Evolutionary conservation across 768 basidiomycete genomes (phyloP).

Genomic region (Lentinula guzmanii): DNA sequence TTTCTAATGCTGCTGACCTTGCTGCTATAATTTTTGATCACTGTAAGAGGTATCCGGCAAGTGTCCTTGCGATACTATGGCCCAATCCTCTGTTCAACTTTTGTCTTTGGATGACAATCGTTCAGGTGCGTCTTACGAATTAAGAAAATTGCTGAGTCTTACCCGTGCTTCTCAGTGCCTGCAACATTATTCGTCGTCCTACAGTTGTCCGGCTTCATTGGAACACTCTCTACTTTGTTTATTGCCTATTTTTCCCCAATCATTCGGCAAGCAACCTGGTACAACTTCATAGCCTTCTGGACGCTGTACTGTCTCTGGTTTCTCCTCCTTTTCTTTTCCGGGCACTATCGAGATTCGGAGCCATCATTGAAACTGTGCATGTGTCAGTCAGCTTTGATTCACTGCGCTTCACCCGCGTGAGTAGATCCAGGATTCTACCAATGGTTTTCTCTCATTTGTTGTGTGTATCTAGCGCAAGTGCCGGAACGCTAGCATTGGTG

Average conservation of each 20-base stretch:
- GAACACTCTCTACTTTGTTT: background rate
- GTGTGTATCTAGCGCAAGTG: background rate
- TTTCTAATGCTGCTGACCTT: background rate
- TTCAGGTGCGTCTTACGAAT: background rate
- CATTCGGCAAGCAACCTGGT: slow-evolving; percentile 19
- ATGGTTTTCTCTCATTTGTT: background rate
- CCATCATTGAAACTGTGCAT: slow-evolving; percentile 21
- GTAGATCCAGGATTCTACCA: slow-evolving; percentile 5
- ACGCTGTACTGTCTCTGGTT: slow-evolving; percentile 29
- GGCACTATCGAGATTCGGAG: slow-evolving; percentile 16
- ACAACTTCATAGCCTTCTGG: slow-evolving; percentile 30
- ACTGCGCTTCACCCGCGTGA: slow-evolving; percentile 27
- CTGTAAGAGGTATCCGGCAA: background rate
- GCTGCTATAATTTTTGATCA: background rate
- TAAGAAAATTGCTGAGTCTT: background rate
- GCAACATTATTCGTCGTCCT: background rate
- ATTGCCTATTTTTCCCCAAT: background rate
- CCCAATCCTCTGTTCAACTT: background rate
- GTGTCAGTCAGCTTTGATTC: slow-evolving; percentile 25
- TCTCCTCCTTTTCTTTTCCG: slow-evolving; percentile 24
- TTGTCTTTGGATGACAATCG: background rate
- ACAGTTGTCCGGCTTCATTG: background rate
- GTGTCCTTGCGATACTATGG: background rate
- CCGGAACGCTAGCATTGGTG: background rate
- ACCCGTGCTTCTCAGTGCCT: background rate